Evolutionary conservation across 257 asterid genomes (phyloP), one percentile per base, ranked within the genome.

Genomic region (Solanum ossicruentum): DNA sequence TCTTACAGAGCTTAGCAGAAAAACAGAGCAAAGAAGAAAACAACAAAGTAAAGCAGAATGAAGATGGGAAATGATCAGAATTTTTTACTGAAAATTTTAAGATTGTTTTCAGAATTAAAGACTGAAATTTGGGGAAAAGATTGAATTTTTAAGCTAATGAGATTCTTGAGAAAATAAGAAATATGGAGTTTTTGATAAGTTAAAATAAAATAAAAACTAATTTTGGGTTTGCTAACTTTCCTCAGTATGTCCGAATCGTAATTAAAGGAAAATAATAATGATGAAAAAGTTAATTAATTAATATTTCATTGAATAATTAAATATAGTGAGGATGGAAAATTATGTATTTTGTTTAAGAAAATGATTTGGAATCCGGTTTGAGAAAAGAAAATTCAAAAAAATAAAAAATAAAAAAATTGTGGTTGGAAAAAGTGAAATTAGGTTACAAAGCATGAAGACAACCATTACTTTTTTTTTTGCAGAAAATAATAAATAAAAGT

Each of bases 361-460:
- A 91, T 88, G 93, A 88, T 92, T 77, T 94, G 93, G 92, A 90
- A 91, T 92, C 96, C 98, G 97, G 92, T 86, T 80, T 85, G 89
- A 89, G 85, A 89, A 89, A 87, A 84, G 45, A 70, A 78, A 71
- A 86, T 47, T 45, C 39, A 41, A 49, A 57, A 65, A 82, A 80
- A 86, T 0, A 78, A 58, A 61, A 87, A 32, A 32, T 32, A 32
- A 32, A 81, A 67, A 86, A 89, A 86, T 92, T 91, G 89, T 91
- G 82, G 98, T 91, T 93, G 96, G 99, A 95, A 93, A 95, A 93
- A 91, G 99, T 93, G 97, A 93, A 93, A 94, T 95, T 94, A 93
- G 98, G 98, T 94, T 93, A 91, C 95, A 91, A 90, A 92, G 93
- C 95, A 91, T 88, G 93, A 91, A 91, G 93, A 93, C 93, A 91